These are phyloP conservation scores for Yarrowia sp. DNA, from an alignment of 805 yeast genomes.

Conservation along the genomic window DNA sequence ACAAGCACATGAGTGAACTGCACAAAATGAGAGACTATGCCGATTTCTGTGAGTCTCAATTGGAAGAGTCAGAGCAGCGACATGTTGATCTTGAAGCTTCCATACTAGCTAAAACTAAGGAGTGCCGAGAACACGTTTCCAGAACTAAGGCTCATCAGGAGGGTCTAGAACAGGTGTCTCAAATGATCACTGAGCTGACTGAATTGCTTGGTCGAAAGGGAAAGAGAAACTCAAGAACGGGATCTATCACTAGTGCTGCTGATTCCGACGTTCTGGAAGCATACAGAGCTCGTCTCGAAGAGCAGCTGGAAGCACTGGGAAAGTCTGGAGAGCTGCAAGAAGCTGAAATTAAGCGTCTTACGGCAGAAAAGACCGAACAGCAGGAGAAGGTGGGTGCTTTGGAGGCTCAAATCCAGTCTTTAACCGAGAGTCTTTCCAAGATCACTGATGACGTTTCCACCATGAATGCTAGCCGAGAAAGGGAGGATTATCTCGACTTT, in stretches of 20 bases:
- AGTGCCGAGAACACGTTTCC: constrained; percentile 17
- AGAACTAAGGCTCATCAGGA: constrained; percentile 24
- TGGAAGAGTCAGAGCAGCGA: constrained; percentile 11
- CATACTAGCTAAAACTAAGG: constrained; percentile 18
- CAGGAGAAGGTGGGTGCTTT: constrained; percentile 16
- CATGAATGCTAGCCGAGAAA: neutral
- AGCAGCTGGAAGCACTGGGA: constrained; percentile 11
- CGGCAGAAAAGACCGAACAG: constrained; percentile 4
- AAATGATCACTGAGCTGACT: constrained; percentile 21
- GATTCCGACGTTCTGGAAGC: constrained; percentile 16
- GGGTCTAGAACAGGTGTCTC: constrained; percentile 26
- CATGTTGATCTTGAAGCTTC: constrained; percentile 23
- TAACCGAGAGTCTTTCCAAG: neutral
- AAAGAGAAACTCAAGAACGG: constrained; percentile 9
- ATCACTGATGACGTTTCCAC: neutral
- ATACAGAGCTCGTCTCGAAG: constrained; percentile 6
- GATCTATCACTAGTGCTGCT: neutral
- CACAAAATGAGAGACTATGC: constrained; percentile 14
- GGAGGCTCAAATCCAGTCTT: constrained; percentile 9
- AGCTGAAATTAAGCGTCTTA: constrained; percentile 6
- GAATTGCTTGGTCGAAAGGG: constrained; percentile 2
- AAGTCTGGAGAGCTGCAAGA: constrained; percentile 23
- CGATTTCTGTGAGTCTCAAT: neutral
- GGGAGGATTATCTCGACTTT: constrained; percentile 3
- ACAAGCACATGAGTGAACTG: neutral